These are phyloP conservation scores for Pleurotus tuber-regium DNA, from an alignment of 768 basidiomycete genomes.

Conservation along the genomic window DNA sequence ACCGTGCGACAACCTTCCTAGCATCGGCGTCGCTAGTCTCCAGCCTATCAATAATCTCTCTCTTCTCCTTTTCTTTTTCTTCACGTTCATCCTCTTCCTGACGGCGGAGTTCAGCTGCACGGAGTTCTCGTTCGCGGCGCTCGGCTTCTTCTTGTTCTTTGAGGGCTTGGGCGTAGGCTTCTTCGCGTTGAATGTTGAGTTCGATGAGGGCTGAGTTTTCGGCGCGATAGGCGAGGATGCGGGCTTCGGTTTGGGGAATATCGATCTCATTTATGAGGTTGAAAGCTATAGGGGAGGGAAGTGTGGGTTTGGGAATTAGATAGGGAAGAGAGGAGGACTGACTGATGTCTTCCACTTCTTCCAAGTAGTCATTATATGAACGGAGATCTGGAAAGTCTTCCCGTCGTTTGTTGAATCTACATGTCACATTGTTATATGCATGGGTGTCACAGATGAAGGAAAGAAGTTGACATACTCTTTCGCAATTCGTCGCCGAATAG, in stretches of 20 bases:
- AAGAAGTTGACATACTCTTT: conserved; percentile 64
- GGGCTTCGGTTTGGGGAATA: conserved; percentile 74
- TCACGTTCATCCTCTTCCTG: conserved; percentile 77
- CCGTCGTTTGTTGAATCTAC: conserved; percentile 89
- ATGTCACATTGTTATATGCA: conserved; percentile 5
- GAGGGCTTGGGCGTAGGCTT: conserved; percentile 67
- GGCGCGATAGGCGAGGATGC: conserved; percentile 72
- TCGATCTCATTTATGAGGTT: conserved; percentile 93
- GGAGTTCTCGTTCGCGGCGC: conserved; percentile 63
- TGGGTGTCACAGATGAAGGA: neutral
- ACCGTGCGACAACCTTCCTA: conserved; percentile 64
- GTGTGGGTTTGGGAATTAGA: conserved; percentile 3
- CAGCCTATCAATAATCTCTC: conserved; percentile 77
- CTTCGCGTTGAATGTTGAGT: conserved; percentile 79
- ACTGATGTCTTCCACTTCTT: conserved; percentile 91
- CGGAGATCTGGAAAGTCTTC: conserved; percentile 84
- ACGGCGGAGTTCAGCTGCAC: conserved; percentile 61
- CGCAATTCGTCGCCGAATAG: conserved; percentile 79
- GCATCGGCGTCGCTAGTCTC: conserved; percentile 77
- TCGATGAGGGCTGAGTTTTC: conserved; percentile 85
- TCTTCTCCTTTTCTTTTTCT: conserved; percentile 67
- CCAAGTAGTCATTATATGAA: conserved; percentile 92
- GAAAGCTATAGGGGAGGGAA: conserved; percentile 81
- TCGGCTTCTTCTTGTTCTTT: conserved; percentile 83
- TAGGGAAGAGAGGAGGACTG: conserved; percentile 14